A percentile compares a stretch with the other conserved stretches of the same genome.
Evolutionary conservation across 768 basidiomycete species (phyloP).

Genomic region (Mycena olivaceomarginata): DNA sequence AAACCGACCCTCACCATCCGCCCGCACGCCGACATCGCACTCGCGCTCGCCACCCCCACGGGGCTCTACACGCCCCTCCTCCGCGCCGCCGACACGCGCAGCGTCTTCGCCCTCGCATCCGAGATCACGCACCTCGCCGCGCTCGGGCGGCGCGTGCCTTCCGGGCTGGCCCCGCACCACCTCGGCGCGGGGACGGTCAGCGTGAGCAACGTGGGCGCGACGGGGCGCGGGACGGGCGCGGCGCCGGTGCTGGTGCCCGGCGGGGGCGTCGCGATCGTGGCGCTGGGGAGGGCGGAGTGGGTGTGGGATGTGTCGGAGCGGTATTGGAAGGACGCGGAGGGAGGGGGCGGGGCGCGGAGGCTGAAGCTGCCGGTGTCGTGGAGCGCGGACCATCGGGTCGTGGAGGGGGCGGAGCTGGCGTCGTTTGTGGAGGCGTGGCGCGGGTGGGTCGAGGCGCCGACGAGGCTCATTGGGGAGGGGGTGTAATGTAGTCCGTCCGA

Average conservation of each 20-base stretch:
- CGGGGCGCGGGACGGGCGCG: slow-evolving; percentile 84
- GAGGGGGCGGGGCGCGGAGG: slow-evolving; percentile 42
- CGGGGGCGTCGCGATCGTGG: slow-evolving; percentile 68
- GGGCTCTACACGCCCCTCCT: slow-evolving; percentile 91
- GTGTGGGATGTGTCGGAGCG: slow-evolving; percentile 29
- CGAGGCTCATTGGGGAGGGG: slow-evolving; percentile 76
- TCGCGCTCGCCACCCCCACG: slow-evolving; percentile 88
- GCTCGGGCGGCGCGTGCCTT: slow-evolving; percentile 81
- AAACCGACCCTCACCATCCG: slow-evolving; percentile 86
- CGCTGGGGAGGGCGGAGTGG: slow-evolving; percentile 45
- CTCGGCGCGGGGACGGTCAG: slow-evolving; percentile 89
- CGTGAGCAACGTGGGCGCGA: slow-evolving; percentile 89
- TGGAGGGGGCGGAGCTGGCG: slow-evolving; percentile 75
- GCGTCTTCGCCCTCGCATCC: slow-evolving; percentile 78
- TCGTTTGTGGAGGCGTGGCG: slow-evolving; percentile 90
- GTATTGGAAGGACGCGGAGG: slow-evolving; percentile 40
- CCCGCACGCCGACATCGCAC: slow-evolving; percentile 82
- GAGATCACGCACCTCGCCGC: slow-evolving; percentile 76
- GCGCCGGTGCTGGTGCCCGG: slow-evolving; percentile 87
- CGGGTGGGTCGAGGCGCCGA: slow-evolving; percentile 84
- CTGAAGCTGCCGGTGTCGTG: slow-evolving; percentile 74
- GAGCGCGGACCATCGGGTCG: slow-evolving; percentile 91
- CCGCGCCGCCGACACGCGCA: slow-evolving; percentile 69
- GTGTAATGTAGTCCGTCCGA: slow-evolving; percentile 48
- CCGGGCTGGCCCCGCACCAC: slow-evolving; percentile 77